Base-by-base conservation (phyloP, 148 eudicot genomes). In the Chenopodium formosanum region DNA sequence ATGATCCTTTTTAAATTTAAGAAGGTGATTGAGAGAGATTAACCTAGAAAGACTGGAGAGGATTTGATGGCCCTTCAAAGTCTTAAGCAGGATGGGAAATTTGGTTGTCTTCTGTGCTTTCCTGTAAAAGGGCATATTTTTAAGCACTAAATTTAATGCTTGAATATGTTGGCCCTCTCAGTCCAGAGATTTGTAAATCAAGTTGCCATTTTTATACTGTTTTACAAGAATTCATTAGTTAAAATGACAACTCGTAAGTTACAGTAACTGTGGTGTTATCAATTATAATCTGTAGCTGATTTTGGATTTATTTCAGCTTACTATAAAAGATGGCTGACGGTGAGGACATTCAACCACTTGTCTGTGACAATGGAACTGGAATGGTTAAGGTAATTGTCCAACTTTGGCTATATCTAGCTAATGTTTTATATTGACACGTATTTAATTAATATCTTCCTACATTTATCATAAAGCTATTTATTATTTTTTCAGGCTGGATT, bases 341-440 rank as follows among this genome's bases (percentile, higher is more conserved):
- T 75, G 97, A 92, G 89, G 97, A 92, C 52, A 91, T 92, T 81
- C 97, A 91, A 81, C 95, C 95, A 72, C 93, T 92, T 70, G 95
- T 92, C 22, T 92, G 95, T n/a, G 95, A 92, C 83, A 90, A 92
- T 88, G 93, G 95, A 69, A 92, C 95, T 64, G 95, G 95, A 84
- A 92, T 92, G 96, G 96, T 92, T 58, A 88, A 92, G 96, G 93
- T 92, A 89, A 72, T 47, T 2, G 73, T 58, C 72, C 70, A 2
- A 13, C 86, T 48, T 40, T n/a, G 1, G 44, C 69, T 65, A 17
- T 73, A 14, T 48, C 11, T 67, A 20, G 44, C 2, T 44, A 29
- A 22, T 74, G n/a, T 52, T 0, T 67, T 47, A 22, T 20, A 47
- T 52, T 52, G 29, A 14, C 12, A 23, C 13, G 5, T 19, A 27